These are phyloP conservation scores for Globisporangium megalacanthum DNA, from an alignment of 352 stramenopile genomes.

Conservation along the genomic window DNA sequence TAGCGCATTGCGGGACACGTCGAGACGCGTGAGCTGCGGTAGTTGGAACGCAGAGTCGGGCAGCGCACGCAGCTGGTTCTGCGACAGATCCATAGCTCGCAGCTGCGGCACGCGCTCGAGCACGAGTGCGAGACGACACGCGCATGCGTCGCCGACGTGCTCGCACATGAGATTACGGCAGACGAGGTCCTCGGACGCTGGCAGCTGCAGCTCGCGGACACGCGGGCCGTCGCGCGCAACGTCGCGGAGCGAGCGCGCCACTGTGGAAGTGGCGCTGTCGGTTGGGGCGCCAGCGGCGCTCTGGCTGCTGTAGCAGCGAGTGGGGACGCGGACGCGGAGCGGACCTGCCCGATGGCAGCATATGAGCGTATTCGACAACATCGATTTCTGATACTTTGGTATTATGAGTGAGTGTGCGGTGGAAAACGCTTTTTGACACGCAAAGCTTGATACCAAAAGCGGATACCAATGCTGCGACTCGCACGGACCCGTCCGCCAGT, in stretches of 20 bases:
- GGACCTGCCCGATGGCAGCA: too few species aligned
- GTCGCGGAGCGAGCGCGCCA: slow-evolving; percentile 44
- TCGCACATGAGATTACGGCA: slow-evolving; percentile 92
- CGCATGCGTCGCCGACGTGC: slow-evolving; percentile 80
- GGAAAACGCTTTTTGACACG: too few species aligned
- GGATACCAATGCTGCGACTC: too few species aligned
- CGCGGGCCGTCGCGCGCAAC: slow-evolving; percentile 44
- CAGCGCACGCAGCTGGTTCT: slow-evolving; percentile 71
- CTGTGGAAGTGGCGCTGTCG: not conserved
- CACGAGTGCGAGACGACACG: slow-evolving; percentile 76
- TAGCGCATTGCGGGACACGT: slow-evolving; percentile 68
- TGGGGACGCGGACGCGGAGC: not conserved
- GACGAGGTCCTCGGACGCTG: slow-evolving; percentile 79
- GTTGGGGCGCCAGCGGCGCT: not conserved
- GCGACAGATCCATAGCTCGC: slow-evolving; percentile 58
- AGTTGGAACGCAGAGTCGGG: slow-evolving; percentile 79
- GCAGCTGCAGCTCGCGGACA: slow-evolving; percentile 62
- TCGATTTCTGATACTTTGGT: too few species aligned
- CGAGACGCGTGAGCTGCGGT: slow-evolving; percentile 38
- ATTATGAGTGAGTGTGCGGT: too few species aligned
- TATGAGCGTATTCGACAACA: too few species aligned
- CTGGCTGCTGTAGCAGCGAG: not conserved
- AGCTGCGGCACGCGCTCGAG: slow-evolving; percentile 71
- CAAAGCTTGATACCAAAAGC: too few species aligned
- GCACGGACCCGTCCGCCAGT: too few species aligned